Percentiles rank a stretch among this genome's conserved stretches.
Conservation (phyloP, 2,329 filamentous ascomycete genomes). For the Aspergillus oerlinghausenensis region DNA sequence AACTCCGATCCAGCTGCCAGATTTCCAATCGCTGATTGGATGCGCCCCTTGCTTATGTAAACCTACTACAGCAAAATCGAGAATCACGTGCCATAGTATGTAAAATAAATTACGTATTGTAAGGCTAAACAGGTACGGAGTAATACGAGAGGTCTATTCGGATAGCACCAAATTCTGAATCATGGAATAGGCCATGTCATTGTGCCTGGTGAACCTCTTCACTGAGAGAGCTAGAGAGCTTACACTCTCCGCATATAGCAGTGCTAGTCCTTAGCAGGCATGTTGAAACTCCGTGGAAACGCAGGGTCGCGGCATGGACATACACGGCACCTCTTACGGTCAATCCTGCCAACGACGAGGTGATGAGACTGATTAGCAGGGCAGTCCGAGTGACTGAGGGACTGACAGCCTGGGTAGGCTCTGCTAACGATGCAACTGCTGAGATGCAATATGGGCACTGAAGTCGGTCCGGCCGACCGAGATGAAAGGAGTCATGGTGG, state of each 20-base stretch:
- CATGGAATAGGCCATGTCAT: neutral
- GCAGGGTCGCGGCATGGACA: neutral
- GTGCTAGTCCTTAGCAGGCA: neutral
- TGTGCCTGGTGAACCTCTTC: neutral
- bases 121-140: neutral
- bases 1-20: slow-evolving; percentile 20
- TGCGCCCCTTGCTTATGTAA: neutral
- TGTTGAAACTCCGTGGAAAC: too few species aligned
- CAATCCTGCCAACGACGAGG: neutral
- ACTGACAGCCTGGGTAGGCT: neutral
- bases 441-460: neutral
- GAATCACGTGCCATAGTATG: neutral
- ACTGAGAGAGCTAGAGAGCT: neutral
- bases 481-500: neutral
- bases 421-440: neutral
- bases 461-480: slow-evolving; percentile 5
- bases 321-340: neutral
- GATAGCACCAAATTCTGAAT: neutral
- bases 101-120: neutral
- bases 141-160: neutral
- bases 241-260: neutral
- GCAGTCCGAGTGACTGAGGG: neutral
- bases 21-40: neutral
- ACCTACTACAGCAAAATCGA: neutral
- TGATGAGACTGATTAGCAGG: neutral